These are phyloP conservation scores for Arachnomyces sp. DNA, from an alignment of 2,329 filamentous ascomycete species.

Conservation along the genomic window DNA sequence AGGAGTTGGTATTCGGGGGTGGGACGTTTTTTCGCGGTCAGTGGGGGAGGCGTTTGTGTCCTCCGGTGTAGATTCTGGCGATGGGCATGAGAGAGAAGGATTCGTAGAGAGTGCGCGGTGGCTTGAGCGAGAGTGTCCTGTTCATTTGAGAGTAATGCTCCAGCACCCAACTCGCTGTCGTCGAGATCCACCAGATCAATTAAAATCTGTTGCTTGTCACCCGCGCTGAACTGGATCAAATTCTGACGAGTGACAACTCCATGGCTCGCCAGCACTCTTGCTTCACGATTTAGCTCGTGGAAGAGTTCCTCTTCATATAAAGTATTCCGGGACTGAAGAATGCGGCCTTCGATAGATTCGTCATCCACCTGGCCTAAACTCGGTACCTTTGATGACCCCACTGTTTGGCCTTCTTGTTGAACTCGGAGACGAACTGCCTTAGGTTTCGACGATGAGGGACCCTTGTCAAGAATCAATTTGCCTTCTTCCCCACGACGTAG, in stretches of 20 bases:
- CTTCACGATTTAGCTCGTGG: conserved; percentile 79
- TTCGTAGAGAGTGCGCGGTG: conserved; percentile 59
- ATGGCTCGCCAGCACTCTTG: conserved; percentile 62
- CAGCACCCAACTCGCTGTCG: conserved; percentile 30
- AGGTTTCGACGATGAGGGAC: conserved; percentile 40
- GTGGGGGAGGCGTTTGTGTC: conserved; percentile 55
- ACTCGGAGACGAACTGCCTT: conserved; percentile 63
- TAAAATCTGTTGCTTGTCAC: conserved; percentile 50
- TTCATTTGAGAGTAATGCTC: conserved; percentile 16
- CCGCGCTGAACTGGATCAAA: conserved; percentile 49
- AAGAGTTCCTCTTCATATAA: conserved; percentile 67
- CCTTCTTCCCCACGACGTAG: conserved; percentile 69
- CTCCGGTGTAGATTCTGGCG: conserved; percentile 60
- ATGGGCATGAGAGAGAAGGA: conserved; percentile 74
- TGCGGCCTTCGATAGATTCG: conserved; percentile 29
- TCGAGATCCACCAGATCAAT: conserved; percentile 61
- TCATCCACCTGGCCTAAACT: conserved; percentile 12
- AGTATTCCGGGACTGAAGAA: conserved; percentile 40
- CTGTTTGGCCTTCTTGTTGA: conserved; percentile 48
- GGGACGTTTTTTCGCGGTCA: conserved; percentile 44
- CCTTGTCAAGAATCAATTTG: conserved; percentile 64
- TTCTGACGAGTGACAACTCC: conserved; percentile 59
- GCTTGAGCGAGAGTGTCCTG: conserved; percentile 52
- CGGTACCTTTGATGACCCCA: conserved; percentile 44
- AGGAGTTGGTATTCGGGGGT: conserved; percentile 51